These are phyloP conservation scores for Beauveria sp. DNA, from an alignment of 2,329 filamentous ascomycete genomes.

Conservation along the genomic window DNA sequence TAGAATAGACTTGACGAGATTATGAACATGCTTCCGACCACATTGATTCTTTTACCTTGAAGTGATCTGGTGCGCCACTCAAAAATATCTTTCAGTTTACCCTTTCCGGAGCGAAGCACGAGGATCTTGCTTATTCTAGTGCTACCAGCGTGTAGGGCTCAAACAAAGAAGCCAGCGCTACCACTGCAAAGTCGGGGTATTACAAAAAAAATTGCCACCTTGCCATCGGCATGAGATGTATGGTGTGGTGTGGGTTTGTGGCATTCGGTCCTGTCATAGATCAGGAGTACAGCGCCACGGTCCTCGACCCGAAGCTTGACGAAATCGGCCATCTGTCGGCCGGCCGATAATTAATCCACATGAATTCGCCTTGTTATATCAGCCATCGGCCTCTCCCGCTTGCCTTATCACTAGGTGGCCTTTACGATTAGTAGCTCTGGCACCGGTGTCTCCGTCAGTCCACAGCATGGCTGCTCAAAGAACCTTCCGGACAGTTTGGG, in stretches of 20 bases:
- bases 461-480: conserved; percentile 5
- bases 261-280: neutral
- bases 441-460: conserved; percentile 12
- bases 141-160: too few species aligned
- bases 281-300: neutral
- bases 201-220: neutral
- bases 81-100: too few species aligned
- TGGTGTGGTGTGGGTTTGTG: too few species aligned
- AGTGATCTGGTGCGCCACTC: too few species aligned
- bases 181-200: too few species aligned
- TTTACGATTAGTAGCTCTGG: conserved; percentile 18
- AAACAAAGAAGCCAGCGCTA: too few species aligned
- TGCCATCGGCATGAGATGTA: neutral
- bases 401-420: conserved; percentile 12
- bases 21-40: conserved; percentile 2
- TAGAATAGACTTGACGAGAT: conserved; percentile 48
- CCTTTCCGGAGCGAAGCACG: too few species aligned
- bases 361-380: neutral
- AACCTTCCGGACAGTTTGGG: neutral
- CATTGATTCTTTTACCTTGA: neutral
- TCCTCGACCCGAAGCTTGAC: neutral
- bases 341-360: neutral
- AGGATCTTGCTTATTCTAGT: too few species aligned
- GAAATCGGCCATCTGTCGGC: neutral
- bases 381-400: neutral